Percentiles rank a stretch among this genome's conserved stretches.
Evolutionary conservation across 768 basidiomycete species (phyloP).

Genomic region (Gelatoporia subvermispora): DNA sequence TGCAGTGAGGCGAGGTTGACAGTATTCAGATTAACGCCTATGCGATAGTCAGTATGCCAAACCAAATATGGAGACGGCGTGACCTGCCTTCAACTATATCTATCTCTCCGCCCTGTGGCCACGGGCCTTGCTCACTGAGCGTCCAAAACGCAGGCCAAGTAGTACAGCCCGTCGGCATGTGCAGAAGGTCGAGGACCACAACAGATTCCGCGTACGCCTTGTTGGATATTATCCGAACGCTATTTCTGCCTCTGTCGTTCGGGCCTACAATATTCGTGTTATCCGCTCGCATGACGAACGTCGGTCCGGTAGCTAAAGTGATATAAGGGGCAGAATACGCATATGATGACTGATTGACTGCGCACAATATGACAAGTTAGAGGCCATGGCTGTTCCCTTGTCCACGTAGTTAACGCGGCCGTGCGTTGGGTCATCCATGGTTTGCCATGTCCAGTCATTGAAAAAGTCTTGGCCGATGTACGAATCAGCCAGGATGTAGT

Average conservation of each 20-base stretch:
- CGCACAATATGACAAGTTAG: constrained; percentile 46
- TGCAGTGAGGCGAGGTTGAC: constrained; percentile 52
- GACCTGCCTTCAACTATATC: constrained; percentile 53
- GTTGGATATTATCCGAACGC: constrained; percentile 47
- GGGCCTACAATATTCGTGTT: constrained; percentile 30
- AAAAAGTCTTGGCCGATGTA: constrained; percentile 40
- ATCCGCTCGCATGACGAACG: constrained; percentile 60
- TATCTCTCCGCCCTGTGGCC: constrained; percentile 60
- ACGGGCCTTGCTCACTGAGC: constrained; percentile 42
- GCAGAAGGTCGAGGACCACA: constrained; percentile 45
- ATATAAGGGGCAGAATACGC: background rate
- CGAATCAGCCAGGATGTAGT: constrained; percentile 17
- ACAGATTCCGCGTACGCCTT: constrained; percentile 41
- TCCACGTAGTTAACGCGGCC: constrained; percentile 60
- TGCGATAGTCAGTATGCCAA: background rate
- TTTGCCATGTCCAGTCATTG: constrained; percentile 44
- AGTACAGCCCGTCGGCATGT: constrained; percentile 57
- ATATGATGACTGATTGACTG: background rate
- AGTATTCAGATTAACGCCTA: constrained; percentile 44
- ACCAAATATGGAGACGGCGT: background rate
- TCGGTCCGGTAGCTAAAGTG: constrained; percentile 30
- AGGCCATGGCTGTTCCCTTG: constrained; percentile 32
- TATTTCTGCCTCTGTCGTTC: constrained; percentile 46
- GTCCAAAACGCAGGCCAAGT: constrained; percentile 71
- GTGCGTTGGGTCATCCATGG: constrained; percentile 54